Evolutionary conservation across 306 rosid genomes (phyloP).

Genomic region (Ceratonia siliqua): DNA sequence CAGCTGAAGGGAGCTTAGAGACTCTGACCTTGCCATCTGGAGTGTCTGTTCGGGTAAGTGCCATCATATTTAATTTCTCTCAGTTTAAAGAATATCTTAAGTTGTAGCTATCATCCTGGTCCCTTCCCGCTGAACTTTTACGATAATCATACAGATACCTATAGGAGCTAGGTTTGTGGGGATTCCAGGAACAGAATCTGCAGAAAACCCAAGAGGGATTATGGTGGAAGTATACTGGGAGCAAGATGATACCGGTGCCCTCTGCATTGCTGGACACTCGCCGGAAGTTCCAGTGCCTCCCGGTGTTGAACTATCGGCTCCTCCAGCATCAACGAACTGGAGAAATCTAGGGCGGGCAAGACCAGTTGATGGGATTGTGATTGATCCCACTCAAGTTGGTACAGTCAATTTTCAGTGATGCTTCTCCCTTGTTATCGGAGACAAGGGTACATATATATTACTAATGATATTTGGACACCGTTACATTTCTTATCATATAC

Average conservation of each 20-base stretch:
- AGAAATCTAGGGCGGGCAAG: constrained; percentile 30
- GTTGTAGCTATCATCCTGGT: not conserved
- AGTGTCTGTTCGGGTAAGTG: constrained; percentile 49
- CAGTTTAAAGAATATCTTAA: not conserved
- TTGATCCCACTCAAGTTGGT: constrained; percentile 51
- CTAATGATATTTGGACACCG: too few relatives aligned
- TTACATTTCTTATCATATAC: too few relatives aligned
- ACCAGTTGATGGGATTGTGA: constrained; percentile 52
- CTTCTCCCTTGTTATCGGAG: not conserved
- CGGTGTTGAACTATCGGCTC: constrained; percentile 29
- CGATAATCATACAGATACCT: constrained; percentile 58
- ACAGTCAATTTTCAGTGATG: constrained; percentile 34
- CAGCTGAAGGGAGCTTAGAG: constrained; percentile 65
- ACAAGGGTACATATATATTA: not conserved
- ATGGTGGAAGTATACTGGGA: constrained; percentile 91
- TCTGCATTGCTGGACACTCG: constrained; percentile 72
- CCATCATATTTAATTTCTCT: not conserved
- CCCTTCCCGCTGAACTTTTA: constrained; percentile 18
- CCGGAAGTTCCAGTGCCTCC: constrained; percentile 54
- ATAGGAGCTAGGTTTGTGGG: constrained; percentile 77
- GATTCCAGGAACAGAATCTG: constrained; percentile 73
- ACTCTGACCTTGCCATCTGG: constrained; percentile 72
- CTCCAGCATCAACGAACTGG: constrained; percentile 36
- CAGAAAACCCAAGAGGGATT: constrained; percentile 61
- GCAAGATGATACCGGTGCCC: constrained; percentile 76